A percentile compares a stretch with the other conserved stretches of the same genome.
Conservation (phyloP, 2,329 filamentous ascomycete species). For the Hymenoscyphus scutula region DNA sequence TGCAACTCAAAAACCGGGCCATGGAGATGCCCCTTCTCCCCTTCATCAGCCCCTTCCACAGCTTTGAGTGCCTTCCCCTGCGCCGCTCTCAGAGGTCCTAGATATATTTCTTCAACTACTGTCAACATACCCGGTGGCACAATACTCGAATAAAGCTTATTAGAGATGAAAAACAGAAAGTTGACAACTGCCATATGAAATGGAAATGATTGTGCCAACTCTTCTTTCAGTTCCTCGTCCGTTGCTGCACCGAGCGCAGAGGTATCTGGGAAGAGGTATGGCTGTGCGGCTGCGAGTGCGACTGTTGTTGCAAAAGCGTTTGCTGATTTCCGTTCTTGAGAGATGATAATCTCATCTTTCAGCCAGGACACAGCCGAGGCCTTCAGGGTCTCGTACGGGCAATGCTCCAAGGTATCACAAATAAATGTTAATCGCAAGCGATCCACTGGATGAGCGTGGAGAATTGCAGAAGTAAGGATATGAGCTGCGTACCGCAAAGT, state of each 20-base stretch:
- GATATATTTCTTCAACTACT: constrained; percentile 57
- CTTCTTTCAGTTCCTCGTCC: constrained; percentile 46
- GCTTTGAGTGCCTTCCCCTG: constrained; percentile 36
- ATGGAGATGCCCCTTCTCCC: background rate
- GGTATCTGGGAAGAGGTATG: constrained; percentile 58
- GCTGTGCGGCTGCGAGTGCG: constrained; percentile 59
- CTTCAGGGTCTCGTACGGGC: constrained; percentile 60
- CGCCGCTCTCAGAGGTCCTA: constrained; percentile 50
- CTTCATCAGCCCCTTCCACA: constrained; percentile 11
- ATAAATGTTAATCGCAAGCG: constrained; percentile 59
- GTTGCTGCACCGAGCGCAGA: constrained; percentile 45
- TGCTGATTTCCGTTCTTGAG: constrained; percentile 33
- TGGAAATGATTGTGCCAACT: constrained; percentile 49
- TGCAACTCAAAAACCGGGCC: constrained; percentile 5
- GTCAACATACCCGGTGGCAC: constrained; percentile 56
- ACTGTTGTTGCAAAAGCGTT: constrained; percentile 51
- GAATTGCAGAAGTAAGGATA: constrained; percentile 36
- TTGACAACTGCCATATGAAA: constrained; percentile 61
- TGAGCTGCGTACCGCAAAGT: constrained; percentile 38
- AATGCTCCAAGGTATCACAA: constrained; percentile 63
- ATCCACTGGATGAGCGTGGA: constrained; percentile 58
- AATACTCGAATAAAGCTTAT: constrained; percentile 45
- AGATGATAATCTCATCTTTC: constrained; percentile 57
- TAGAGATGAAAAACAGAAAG: constrained; percentile 57
- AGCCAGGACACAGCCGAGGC: constrained; percentile 63